Evolutionary conservation across 192 early-diverging fungal genomes (phyloP).

Genomic region (Mortierella hygrophila): DNA sequence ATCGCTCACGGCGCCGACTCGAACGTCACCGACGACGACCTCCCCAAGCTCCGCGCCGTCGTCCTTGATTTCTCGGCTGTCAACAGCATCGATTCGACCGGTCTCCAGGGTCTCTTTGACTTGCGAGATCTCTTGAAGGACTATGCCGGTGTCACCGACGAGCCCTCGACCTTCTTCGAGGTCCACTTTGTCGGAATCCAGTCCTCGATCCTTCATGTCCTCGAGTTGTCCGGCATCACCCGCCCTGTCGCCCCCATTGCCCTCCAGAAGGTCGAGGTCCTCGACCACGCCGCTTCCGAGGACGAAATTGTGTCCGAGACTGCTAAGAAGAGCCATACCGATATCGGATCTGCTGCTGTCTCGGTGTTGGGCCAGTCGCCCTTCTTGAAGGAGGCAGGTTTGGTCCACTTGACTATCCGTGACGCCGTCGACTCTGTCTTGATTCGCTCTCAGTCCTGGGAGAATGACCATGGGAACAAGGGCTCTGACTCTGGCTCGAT

Average conservation of each 20-base stretch:
- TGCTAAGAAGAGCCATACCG: not conserved
- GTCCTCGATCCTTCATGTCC: conserved; percentile 32
- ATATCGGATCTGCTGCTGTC: conserved; percentile 17
- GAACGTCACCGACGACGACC: conserved; percentile 57
- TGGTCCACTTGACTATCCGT: conserved; percentile 54
- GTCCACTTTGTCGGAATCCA: conserved; percentile 59
- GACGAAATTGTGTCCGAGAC: not conserved
- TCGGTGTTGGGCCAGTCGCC: conserved; percentile 29
- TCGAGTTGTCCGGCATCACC: conserved; percentile 52
- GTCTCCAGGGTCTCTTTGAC: conserved; percentile 81
- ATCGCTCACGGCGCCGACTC: conserved; percentile 33
- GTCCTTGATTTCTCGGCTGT: conserved; percentile 89
- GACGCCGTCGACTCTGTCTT: conserved; percentile 48
- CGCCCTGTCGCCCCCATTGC: conserved; percentile 35
- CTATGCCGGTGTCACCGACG: conserved; percentile 50
- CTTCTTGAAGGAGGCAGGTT: conserved; percentile 51
- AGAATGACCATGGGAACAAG: not conserved
- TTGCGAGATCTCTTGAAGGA: conserved; percentile 50
- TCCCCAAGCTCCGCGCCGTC: conserved; percentile 72
- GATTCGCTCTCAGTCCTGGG: conserved; percentile 36
- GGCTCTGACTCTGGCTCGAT: not conserved
- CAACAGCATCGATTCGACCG: conserved; percentile 84
- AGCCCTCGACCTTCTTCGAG: conserved; percentile 49
- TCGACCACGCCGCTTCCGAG: conserved; percentile 3
- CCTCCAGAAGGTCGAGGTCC: conserved; percentile 42